Evolutionary conservation across 306 rosid species (phyloP), one percentile per base, ranked within the genome.

Genomic region (Oemleria cerasiformis): DNA sequence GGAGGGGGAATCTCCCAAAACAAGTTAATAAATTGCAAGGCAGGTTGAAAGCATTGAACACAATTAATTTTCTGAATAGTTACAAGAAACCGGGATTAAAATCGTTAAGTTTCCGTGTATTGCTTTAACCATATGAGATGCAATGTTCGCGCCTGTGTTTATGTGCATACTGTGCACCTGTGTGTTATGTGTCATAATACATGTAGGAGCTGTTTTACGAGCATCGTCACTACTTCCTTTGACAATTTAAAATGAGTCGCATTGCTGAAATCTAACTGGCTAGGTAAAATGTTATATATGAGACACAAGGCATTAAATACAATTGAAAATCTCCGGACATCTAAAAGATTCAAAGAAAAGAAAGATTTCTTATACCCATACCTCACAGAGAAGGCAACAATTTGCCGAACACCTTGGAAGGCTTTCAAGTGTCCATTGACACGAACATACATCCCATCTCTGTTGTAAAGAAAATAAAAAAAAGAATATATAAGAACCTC

Each of bases 321-420:
- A 23, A 55, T 5, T 12, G 25, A 54, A 30, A 43, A 21, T 30
- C 45, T 61, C 17, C 20, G 47, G 4, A 40, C 59, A 43, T 16
- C 30, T 47, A 8, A 76, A 61, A 63, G 69, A 39, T 23, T 63
- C 60, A 63, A 47, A 44, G 49, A 21, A 60, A 14, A 45, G 64
- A 9, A 59, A 41, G 70, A 40, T 34, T 41, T 20, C 9, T 34
- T 57, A 64, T 38, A 30, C 15, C 78, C 53, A 8, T 79, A 80
- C 99, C 97, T 91, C 75, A 88, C 96, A 63, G 96, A 86, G 76
- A 91, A 91, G 71, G 96, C 97, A 21, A 77, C 84, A 40, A 89
- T 73, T 65, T 86, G 91, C 78, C 67, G 90, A 47, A 73, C 83
- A 13, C 92, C 95, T 81, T 89, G 95, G 75, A 95, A 85, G 77